Evolutionary conservation across 495 filamentous ascomycete genomes (phyloP).

Genomic region (Xylaria scruposa): DNA sequence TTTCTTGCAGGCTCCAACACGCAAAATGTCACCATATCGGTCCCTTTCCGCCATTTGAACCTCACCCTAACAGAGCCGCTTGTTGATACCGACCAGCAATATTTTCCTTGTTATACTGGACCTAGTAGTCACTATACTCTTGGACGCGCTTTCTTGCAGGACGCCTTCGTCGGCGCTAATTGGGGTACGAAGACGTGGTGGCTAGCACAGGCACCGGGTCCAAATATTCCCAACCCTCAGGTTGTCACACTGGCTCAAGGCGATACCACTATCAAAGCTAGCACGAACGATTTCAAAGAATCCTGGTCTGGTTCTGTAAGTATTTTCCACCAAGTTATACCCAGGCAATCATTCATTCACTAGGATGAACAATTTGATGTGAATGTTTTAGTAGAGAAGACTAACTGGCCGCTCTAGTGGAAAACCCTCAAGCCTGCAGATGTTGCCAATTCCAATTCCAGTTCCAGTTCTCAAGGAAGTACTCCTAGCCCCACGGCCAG

Average conservation of each 20-base stretch:
- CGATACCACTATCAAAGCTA: constrained; percentile 36
- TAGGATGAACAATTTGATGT: neutral
- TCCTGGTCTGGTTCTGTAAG: constrained; percentile 44
- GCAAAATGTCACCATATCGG: constrained; percentile 55
- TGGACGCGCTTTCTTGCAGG: constrained; percentile 64
- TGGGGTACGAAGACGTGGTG: constrained; percentile 54
- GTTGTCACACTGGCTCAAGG: constrained; percentile 30
- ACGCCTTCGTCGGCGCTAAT: constrained; percentile 62
- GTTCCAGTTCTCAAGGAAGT: constrained; percentile 13
- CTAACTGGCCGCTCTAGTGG: constrained; percentile 36
- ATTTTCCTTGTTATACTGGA: constrained; percentile 60
- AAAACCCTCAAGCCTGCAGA: constrained; percentile 35
- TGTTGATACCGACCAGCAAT: constrained; percentile 45
- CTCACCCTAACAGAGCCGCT: constrained; percentile 59
- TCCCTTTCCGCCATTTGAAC: constrained; percentile 60
- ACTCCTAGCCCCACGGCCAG: constrained; percentile 27
- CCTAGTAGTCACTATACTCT: constrained; percentile 43
- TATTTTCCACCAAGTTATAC: neutral
- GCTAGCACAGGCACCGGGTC: constrained; percentile 59
- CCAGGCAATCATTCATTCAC: neutral
- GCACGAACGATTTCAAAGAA: constrained; percentile 43
- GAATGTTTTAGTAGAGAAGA: neutral
- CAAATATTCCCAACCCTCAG: constrained; percentile 37
- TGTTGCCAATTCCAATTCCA: neutral
- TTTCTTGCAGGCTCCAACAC: constrained; percentile 45